Percentiles rank a stretch among this genome's conserved stretches.
These are phyloP conservation scores for Stylosanthes scabra DNA, from an alignment of 331 rosid species.

Conservation along the genomic window DNA sequence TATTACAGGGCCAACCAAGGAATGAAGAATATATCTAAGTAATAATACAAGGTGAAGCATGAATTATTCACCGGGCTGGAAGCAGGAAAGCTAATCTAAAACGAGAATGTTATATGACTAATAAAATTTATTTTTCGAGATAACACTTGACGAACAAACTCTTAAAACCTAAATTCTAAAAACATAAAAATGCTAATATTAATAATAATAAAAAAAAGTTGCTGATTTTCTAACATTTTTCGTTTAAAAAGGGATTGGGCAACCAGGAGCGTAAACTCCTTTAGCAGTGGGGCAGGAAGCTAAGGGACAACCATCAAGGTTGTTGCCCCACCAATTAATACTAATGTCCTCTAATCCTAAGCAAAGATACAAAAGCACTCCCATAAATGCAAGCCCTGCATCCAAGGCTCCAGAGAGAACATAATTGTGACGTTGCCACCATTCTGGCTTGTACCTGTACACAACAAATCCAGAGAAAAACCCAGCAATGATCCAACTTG, in stretches of 20 bases:
- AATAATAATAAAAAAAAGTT: no score
- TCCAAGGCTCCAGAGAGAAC: slow-evolving; percentile 88
- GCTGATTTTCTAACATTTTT: no score
- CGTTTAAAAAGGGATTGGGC: slow-evolving; percentile 48
- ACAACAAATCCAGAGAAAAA: slow-evolving; percentile 75
- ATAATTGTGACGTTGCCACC: slow-evolving; percentile 89
- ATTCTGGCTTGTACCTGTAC: slow-evolving; percentile 66
- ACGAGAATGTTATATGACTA: no score
- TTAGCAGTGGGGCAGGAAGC: slow-evolving; percentile 79
- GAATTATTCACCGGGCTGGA: no score
- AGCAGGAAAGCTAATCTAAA: no score
- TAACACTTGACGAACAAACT: no score
- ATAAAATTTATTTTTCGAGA: no score
- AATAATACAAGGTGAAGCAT: no score
- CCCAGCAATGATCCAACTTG: slow-evolving; percentile 73
- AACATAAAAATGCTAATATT: no score
- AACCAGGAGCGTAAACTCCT: slow-evolving; percentile 54
- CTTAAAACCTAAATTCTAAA: no score
- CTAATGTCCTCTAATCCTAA: slow-evolving; percentile 64
- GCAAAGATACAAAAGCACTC: slow-evolving; percentile 72
- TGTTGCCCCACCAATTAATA: slow-evolving; percentile 84
- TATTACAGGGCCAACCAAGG: no score
- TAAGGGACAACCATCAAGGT: slow-evolving; percentile 83
- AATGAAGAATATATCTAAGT: no score
- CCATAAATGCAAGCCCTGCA: slow-evolving; percentile 97